Evolutionary conservation across 148 eudicot species (phyloP), one percentile per base, ranked within the genome.

Genomic region (Rhododendron mucronatum): DNA sequence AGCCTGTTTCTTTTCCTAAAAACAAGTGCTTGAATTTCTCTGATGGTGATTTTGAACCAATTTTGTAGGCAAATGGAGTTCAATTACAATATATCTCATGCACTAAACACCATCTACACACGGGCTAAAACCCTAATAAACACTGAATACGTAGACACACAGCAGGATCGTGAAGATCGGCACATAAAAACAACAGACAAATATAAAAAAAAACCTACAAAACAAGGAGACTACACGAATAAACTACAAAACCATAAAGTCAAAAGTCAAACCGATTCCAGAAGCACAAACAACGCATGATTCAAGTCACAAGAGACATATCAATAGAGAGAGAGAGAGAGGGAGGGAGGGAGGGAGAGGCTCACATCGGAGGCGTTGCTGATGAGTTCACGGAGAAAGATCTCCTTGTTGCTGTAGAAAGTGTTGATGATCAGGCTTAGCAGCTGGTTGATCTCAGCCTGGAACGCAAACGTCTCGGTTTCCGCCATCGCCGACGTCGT

Each of bases 361-460:
- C 94, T 86, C 85, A 93, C 95, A 90, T 93, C 95, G 65, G 95
- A 93, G 35, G 94, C 82, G 86, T 93, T 93, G 86, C 94, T 92
- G 87, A 93, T 93, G 80, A 93, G 93, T 48, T 93, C 95, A 86
- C 95, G 93, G 83, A 93, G 95, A 63, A 93, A 93, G 89, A 93
- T 93, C 91, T 93, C 95, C 90, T 93, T 93, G 92, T 93, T 92
- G 87, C 91, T 89, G 89, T 93, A 93, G 86, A 93, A 93, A 21
- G 95, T 93, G 88, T 93, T 93, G 91, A 93, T 93, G 85, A 93
- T 93, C 51, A 93, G 88, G 90, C 95, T 93, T 45, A 93, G 87
- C 75, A 93, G 92, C 89, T 93, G 95, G 87, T 93, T 93, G 89
- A 93, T 93, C 91, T 93, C 95, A 21, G 95, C 95, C 75, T 93